Conservation (phyloP, 768 basidiomycete species). For the Suillus spraguei region DNA sequence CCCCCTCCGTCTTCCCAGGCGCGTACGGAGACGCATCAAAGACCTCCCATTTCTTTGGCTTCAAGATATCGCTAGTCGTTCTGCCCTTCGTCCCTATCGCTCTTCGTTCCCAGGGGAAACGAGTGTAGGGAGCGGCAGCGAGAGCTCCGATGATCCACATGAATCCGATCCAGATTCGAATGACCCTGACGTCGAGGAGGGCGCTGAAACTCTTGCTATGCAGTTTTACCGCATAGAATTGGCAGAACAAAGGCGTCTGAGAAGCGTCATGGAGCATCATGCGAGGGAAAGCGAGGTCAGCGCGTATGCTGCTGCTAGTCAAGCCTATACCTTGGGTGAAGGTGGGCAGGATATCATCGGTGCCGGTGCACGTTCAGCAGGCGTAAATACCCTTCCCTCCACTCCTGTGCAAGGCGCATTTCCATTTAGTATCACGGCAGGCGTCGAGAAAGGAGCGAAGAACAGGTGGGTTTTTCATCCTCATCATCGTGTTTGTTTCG, state of each 20-base stretch:
- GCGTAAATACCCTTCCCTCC: constrained; percentile 19
- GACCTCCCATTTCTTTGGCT: constrained; percentile 86
- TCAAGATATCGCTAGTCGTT: constrained; percentile 64
- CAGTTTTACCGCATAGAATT: constrained; percentile 95
- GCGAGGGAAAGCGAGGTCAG: constrained; percentile 53
- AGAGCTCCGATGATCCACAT: constrained; percentile 37
- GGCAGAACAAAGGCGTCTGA: constrained; percentile 85
- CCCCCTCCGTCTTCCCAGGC: constrained; percentile 58
- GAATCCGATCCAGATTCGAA: constrained; percentile 36
- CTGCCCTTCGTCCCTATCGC: constrained; percentile 30
- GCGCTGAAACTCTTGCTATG: constrained; percentile 80
- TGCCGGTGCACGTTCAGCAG: background rate
- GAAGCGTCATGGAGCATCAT: constrained; percentile 92
- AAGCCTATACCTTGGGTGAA: constrained; percentile 13
- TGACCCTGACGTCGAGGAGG: constrained; percentile 57
- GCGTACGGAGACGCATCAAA: constrained; percentile 55
- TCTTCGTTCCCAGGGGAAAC: constrained; percentile 19
- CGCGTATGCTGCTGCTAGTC: constrained; percentile 6
- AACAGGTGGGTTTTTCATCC: constrained; percentile 63
- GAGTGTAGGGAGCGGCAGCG: constrained; percentile 31
- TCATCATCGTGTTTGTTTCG: background rate
- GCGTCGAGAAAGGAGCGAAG: constrained; percentile 92
- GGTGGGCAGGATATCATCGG: background rate
- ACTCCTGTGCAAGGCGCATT: constrained; percentile 34
- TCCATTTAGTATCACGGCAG: constrained; percentile 96